Evolutionary conservation across 2,329 filamentous ascomycete species (phyloP), one percentile per base, ranked within the genome.

Genomic region (Scedosporium apiospermum): DNA sequence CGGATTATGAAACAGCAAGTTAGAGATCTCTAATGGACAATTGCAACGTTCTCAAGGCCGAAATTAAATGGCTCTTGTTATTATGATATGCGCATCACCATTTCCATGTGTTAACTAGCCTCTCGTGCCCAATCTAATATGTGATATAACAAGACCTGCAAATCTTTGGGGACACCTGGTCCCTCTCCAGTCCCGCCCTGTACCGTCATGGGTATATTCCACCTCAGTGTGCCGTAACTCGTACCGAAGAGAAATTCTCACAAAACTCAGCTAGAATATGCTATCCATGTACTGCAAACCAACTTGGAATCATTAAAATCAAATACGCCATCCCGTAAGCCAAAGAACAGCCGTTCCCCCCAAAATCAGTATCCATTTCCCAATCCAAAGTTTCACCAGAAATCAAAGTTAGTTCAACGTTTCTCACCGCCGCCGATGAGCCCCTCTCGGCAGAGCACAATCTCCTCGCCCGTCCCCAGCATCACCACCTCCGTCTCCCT

Each of bases 381-480:
- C 6, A 49, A 49, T 12, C 44, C n/a, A 49, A 49, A 49, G 16
- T 49, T 49, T 21, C 21, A 6, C 10, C n/a, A 51, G 44, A 53
- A 26, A 49, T 18, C 23, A 34, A 9, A 9, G 23, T 21, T 16
- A 57, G 12, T 16, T 16, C 23, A 34, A 23, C 2, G 51, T 16
- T 57, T 30, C 51, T 6, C 2, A 16, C 21, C 67, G 64, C 67
- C 51, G 27, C 59, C 26, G 34, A 53, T 44, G 6, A 76, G 64
- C 1, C 78, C 77, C 14, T 76, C 75, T 38, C 72, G 73, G 14
- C 73, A 77, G 57, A 80, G 68, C 2, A 71, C 66, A 3, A 80
- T 72, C 65, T 79, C 76, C 60, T 80, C 77, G 16, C 78, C 79
- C 26, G 72, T 69, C 0, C 68, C 70, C 4, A 83, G 68, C 3